A percentile compares a stretch with the other conserved stretches of the same genome.
Conservation (phyloP, 345 rosid genomes). For the Litchi chinensis region DNA sequence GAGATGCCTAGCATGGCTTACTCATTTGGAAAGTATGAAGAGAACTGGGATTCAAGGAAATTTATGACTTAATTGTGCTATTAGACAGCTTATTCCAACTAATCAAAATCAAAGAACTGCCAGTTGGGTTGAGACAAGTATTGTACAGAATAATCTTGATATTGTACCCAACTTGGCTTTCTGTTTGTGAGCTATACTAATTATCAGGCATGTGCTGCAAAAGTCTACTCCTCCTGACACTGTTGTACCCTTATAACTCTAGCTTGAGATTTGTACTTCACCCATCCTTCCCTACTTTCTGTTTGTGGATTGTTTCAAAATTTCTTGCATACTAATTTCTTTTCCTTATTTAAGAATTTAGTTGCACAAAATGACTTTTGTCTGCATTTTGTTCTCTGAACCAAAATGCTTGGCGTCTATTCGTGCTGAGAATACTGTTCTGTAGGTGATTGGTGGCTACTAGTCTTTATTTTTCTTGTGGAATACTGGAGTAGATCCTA, state of each 20-base stretch:
- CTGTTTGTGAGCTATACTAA: background rate
- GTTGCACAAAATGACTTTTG: background rate
- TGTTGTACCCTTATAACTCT: background rate
- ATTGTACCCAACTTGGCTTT: background rate
- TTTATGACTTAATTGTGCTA: slow-evolving; percentile 27
- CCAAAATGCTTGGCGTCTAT: background rate
- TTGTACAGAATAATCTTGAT: slow-evolving; percentile 14
- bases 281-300: background rate
- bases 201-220: background rate
- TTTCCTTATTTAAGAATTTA: too few relatives aligned
- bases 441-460: background rate
- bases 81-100: background rate
- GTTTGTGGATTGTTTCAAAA: too few relatives aligned
- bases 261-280: background rate
- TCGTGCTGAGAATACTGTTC: background rate
- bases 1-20: slow-evolving; percentile 57
- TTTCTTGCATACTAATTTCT: too few relatives aligned
- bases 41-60: slow-evolving; percentile 66
- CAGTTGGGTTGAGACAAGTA: background rate
- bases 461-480: background rate
- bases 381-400: background rate
- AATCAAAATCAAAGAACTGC: background rate
- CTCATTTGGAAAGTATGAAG: slow-evolving; percentile 64
- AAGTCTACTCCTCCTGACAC: background rate
- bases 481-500: background rate